Base-by-base conservation (phyloP, 2,329 filamentous ascomycete species). In the Monascus ruber region DNA sequence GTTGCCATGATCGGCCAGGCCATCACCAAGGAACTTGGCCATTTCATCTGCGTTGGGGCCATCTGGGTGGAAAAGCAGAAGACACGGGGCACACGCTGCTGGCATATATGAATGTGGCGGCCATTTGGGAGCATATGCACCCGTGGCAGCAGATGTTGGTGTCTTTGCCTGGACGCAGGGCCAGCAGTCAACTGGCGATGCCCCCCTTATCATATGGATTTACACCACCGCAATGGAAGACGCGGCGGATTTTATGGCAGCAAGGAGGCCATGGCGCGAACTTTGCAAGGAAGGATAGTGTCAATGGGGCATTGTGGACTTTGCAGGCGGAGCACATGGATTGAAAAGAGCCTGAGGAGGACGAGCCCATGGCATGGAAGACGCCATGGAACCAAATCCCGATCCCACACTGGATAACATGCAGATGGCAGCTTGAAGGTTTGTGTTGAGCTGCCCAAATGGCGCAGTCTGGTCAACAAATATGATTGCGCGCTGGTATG, bases 111-210 rank as follows among this genome's bases (percentile, higher is more conserved):
- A 25, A 39, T 5, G 9, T 5, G 5, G 24, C 37, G 26, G 27
- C 24, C 8, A 40, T 43, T 10, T 4, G 7, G 5, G 6, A 37
- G 9, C 35, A 41, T 9, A 17, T 40, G 7, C n/a, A 24, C 5
- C 38, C 40, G 28, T 45, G 32, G 41, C 8, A 45, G 36, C 24
- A 40, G 29, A 39, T 43, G 9, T 11, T 45, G 25, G 41, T 42
- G 35, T 45, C 43, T 41, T 45, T 45, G 33, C 28, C 10, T 33
- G 35, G 6, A 45, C 37, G 4, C 27, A 43, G 38, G 6, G 28
- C 6, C 28, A 1, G 10, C 28, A 6, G 6, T 10, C 6, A 29
- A 6, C 10, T 6, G 28, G 28, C 6, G 28, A 27, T 5, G 32
- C 32, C 32, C 38, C 35, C 1, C 4, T 6, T 43, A 43, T 24